Conservation (phyloP, 805 yeast genomes). For the Sugiyamaella smithiae region DNA sequence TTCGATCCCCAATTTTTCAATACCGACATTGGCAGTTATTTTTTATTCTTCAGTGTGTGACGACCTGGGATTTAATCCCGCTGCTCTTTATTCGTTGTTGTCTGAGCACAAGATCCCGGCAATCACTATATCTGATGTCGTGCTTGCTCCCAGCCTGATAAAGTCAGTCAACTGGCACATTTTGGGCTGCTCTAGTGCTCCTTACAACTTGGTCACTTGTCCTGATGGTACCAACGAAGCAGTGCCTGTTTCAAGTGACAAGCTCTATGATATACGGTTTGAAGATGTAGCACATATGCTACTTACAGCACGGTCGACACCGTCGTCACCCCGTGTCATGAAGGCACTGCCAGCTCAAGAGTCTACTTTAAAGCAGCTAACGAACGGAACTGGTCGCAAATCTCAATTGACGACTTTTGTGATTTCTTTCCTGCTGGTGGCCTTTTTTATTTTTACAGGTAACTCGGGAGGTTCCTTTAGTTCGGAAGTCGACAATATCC, state of each 20-base stretch:
- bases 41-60: conserved; percentile 2
- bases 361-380: too few relatives aligned
- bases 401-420: too few relatives aligned
- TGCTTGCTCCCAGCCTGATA: conserved; percentile 7
- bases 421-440: too few relatives aligned
- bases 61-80: conserved; percentile 11
- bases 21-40: conserved; percentile 14
- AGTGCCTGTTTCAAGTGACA: not conserved
- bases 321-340: not conserved
- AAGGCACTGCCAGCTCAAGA: not conserved
- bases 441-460: too few relatives aligned
- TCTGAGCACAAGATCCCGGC: conserved; percentile 13
- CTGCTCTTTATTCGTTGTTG: conserved; percentile 11
- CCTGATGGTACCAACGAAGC: not conserved
- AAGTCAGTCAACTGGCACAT: conserved; percentile 9
- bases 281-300: not conserved
- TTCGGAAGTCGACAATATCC: too few relatives aligned
- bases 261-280: not conserved
- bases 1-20: conserved; percentile 3
- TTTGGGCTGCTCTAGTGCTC: conserved; percentile 9
- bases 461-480: too few relatives aligned
- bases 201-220: not conserved
- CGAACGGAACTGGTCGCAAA: too few relatives aligned
- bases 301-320: not conserved
- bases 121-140: conserved; percentile 12